phyloP scores from a whole-genome alignment of 768 basidiomycete species.

The Russula lepida region DNA sequence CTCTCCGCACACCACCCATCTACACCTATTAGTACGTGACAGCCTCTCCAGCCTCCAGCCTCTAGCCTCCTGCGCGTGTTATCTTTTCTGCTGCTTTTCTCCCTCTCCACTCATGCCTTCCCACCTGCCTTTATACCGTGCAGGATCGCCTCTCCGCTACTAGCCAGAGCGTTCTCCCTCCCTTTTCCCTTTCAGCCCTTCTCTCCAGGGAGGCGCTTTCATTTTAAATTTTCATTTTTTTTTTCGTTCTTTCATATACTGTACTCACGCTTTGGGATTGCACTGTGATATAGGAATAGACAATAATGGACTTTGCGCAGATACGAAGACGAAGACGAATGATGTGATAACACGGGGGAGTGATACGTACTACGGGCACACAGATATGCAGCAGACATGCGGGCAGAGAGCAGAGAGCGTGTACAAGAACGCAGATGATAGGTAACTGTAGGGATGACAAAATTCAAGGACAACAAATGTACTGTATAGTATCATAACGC shows the following conservation, averaged over 20 bases:
- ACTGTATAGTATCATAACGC: background rate
- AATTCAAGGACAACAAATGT: too few species aligned
- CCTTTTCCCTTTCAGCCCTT: too few species aligned
- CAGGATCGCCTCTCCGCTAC: background rate
- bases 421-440: too few species aligned
- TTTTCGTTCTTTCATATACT: background rate
- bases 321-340: background rate
- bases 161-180: background rate
- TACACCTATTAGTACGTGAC: background rate
- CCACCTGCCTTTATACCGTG: background rate
- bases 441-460: background rate
- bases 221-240: background rate
- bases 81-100: too few species aligned
- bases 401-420: background rate
- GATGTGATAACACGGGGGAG: background rate
- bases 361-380: background rate
- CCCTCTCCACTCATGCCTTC: too few species aligned
- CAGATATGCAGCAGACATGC: background rate
- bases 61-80: background rate
- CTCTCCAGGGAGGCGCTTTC: background rate
- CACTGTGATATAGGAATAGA: background rate
- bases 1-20: background rate
- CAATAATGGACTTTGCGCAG: conserved; percentile 4
- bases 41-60: background rate
- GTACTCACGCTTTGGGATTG: background rate